These are phyloP conservation scores for Liriodendron chinense DNA, from an alignment of 164 flowering plant genomes.

Conservation along the genomic window DNA sequence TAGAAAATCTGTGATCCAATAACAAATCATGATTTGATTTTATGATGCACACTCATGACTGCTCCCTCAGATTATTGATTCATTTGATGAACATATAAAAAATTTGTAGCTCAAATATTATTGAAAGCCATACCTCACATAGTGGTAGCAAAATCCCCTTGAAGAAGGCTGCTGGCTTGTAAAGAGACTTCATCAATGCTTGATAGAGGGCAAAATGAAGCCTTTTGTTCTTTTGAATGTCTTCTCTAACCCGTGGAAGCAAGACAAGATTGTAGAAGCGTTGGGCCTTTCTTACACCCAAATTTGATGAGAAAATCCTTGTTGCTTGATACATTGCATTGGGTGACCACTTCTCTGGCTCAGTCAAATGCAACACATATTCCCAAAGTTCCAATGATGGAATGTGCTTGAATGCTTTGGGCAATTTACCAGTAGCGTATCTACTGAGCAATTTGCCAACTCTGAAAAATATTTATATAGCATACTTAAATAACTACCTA, in stretches of 20 bases:
- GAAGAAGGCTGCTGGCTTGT: slow-evolving; percentile 89
- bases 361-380: slow-evolving; percentile 76
- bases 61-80: not conserved
- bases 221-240: slow-evolving; percentile 73
- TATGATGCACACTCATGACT: not conserved
- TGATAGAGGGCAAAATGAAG: slow-evolving; percentile 86
- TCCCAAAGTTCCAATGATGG: slow-evolving; percentile 73
- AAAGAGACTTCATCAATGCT: slow-evolving; percentile 78
- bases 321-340: slow-evolving; percentile 92
- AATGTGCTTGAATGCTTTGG: slow-evolving; percentile 81
- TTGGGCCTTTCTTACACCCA: slow-evolving; percentile 66
- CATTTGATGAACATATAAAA: not conserved
- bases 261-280: slow-evolving; percentile 83
- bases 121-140: slow-evolving; percentile 61
- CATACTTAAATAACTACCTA: not conserved
- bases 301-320: slow-evolving; percentile 83
- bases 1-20: too few relatives aligned
- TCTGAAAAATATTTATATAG: slow-evolving; percentile 35
- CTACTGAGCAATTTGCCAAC: slow-evolving; percentile 68
- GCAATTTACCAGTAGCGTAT: slow-evolving; percentile 84
- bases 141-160: slow-evolving; percentile 87
- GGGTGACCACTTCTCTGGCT: slow-evolving; percentile 97
- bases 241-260: slow-evolving; percentile 85
- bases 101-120: not conserved
- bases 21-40: too few relatives aligned